Evolutionary conservation across 805 yeast genomes (phyloP).

Genomic region (Wickerhamiella spandovensis): DNA sequence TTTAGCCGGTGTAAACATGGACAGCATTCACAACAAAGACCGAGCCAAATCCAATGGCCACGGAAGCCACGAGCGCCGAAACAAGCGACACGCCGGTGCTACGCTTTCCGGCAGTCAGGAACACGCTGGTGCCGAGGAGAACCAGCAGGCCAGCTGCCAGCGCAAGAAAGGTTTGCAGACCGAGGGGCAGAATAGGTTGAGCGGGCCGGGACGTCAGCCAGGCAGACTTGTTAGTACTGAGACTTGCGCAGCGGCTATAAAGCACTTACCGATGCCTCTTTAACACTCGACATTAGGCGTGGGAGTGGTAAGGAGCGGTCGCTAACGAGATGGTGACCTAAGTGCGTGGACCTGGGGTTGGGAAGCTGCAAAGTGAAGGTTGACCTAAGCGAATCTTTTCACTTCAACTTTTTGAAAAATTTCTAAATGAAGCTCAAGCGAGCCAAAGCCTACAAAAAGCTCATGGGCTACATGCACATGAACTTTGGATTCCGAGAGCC

Average conservation of each 20-base stretch:
- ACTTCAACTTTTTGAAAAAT: neutral
- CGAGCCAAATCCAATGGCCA: slow-evolving; percentile 27
- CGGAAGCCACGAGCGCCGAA: slow-evolving; percentile 24
- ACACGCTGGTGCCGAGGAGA: slow-evolving; percentile 14
- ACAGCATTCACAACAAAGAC: slow-evolving; percentile 32
- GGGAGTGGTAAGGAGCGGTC: too few relatives aligned
- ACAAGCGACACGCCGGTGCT: slow-evolving; percentile 17
- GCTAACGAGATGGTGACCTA: too few relatives aligned
- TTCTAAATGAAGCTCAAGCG: slow-evolving; percentile 80
- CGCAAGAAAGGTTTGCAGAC: slow-evolving; percentile 17
- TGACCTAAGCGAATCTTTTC: neutral
- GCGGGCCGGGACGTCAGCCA: slow-evolving; percentile 11
- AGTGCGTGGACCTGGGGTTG: too few relatives aligned
- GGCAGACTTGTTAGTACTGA: neutral
- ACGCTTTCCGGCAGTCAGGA: slow-evolving; percentile 13
- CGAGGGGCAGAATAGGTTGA: slow-evolving; percentile 16
- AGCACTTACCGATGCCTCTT: neutral
- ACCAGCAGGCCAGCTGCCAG: slow-evolving; percentile 9
- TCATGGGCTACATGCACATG: slow-evolving; percentile 70
- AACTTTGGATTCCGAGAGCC: slow-evolving; percentile 91
- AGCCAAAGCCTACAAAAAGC: slow-evolving; percentile 88
- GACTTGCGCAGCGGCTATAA: too few relatives aligned
- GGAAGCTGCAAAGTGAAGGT: too few relatives aligned
- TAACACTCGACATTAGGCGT: neutral
- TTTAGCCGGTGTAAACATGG: slow-evolving; percentile 31